A percentile compares a stretch with the other conserved stretches of the same genome.
phyloP scores from a whole-genome alignment of 2,329 filamentous ascomycete genomes.

The Arthrobotrys entomopaga region DNA sequence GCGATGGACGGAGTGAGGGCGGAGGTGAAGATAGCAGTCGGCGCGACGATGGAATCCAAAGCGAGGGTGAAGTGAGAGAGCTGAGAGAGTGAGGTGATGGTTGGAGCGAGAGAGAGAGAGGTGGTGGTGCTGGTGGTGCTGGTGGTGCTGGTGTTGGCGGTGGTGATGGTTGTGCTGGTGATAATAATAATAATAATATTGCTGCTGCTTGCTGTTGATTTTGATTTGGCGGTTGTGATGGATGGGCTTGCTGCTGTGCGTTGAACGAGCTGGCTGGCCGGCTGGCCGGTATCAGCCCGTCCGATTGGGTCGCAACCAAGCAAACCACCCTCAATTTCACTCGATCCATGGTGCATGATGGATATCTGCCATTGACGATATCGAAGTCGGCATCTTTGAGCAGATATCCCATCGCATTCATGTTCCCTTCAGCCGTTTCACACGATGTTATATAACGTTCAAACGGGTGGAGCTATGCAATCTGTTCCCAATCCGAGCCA shows the following conservation, averaged over 20 bases:
- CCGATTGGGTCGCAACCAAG: slow-evolving; percentile 9
- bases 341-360: slow-evolving; percentile 5
- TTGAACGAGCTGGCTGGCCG: slow-evolving; percentile 25
- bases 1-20: slow-evolving; percentile 4
- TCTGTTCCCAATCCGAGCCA: too few species aligned
- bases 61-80: background rate
- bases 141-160: background rate
- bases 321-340: background rate
- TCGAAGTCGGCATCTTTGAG: background rate
- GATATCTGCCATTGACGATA: background rate
- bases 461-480: too few species aligned
- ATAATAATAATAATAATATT: background rate
- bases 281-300: background rate
- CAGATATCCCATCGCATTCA: too few species aligned
- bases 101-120: background rate
- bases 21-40: slow-evolving; percentile 6
- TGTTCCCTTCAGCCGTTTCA: too few species aligned
- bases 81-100: background rate
- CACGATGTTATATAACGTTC: too few species aligned
- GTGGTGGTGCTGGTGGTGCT: slow-evolving; percentile 3
- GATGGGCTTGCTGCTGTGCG: too few species aligned
- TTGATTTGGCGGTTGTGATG: background rate
- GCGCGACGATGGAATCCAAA: slow-evolving; percentile 11
- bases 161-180: slow-evolving; percentile 7
- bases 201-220: too few species aligned